These are phyloP conservation scores for Fusarium sp. DNA, from an alignment of 2,329 filamentous ascomycete species.

Conservation along the genomic window DNA sequence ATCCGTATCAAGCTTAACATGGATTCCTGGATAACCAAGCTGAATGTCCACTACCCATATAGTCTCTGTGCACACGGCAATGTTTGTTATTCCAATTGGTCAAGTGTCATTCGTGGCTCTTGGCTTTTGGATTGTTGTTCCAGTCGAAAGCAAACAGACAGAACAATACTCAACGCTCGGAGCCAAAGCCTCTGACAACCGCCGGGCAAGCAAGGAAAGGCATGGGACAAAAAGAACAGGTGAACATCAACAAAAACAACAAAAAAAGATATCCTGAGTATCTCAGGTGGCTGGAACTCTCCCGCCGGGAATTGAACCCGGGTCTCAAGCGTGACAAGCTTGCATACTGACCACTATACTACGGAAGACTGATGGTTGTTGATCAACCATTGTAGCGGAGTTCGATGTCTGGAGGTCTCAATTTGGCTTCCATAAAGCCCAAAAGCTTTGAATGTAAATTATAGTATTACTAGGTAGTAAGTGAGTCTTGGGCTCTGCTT, in stretches of 20 bases:
- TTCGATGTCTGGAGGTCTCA: too few species aligned
- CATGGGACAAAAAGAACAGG: background rate
- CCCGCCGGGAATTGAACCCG: slow-evolving; percentile 38
- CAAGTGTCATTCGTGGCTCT: slow-evolving; percentile 7
- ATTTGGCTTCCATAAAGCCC: too few species aligned
- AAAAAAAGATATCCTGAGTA: slow-evolving; percentile 14
- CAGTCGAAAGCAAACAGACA: slow-evolving; percentile 1
- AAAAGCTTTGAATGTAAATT: too few species aligned
- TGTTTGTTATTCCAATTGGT: slow-evolving; percentile 27
- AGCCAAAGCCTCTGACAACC: background rate
- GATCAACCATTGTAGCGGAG: too few species aligned
- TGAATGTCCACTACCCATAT: slow-evolving; percentile 7
- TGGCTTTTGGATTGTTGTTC: slow-evolving; percentile 9
- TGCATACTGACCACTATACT: slow-evolving; percentile 42
- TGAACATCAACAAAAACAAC: background rate
- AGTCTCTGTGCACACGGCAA: slow-evolving; percentile 20
- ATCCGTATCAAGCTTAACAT: slow-evolving; percentile 6
- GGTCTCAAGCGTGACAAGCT: slow-evolving; percentile 39
- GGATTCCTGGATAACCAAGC: background rate
- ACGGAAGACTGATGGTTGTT: slow-evolving; percentile 15
- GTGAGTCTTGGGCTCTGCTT: too few species aligned
- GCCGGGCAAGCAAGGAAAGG: background rate
- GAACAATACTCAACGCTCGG: background rate
- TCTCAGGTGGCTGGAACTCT: slow-evolving; percentile 35
- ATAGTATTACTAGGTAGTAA: too few species aligned